phyloP scores from a whole-genome alignment of 2,329 filamentous ascomycete genomes.

The Penicillium hesseltinei region DNA sequence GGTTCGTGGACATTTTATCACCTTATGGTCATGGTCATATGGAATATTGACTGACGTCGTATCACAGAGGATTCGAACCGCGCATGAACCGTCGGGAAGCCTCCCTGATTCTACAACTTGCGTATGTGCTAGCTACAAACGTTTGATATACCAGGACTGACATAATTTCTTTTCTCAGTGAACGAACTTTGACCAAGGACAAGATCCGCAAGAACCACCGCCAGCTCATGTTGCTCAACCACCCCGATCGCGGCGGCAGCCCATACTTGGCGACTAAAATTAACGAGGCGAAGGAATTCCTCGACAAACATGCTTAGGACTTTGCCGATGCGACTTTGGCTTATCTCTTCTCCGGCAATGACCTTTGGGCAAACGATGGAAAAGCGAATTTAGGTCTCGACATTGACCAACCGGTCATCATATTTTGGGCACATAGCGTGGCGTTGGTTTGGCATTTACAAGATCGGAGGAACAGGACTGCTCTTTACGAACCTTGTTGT shows the following conservation, averaged over 20 bases:
- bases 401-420: slow-evolving; percentile 16
- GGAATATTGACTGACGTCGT: slow-evolving; percentile 4
- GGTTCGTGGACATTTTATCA: slow-evolving; percentile 40
- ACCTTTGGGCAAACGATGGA: slow-evolving; percentile 1
- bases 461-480: slow-evolving; percentile 19
- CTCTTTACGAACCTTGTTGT: slow-evolving; percentile 56
- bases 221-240: slow-evolving; percentile 94
- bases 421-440: slow-evolving; percentile 42
- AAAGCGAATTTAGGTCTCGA: slow-evolving; percentile 19
- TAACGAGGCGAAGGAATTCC: slow-evolving; percentile 94
- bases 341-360: not conserved
- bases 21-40: not conserved
- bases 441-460: slow-evolving; percentile 36
- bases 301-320: slow-evolving; percentile 67
- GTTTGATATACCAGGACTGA: not conserved
- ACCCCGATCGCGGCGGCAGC: slow-evolving; percentile 94
- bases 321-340: not conserved
- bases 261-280: slow-evolving; percentile 97
- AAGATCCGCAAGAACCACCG: slow-evolving; percentile 95
- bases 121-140: slow-evolving; percentile 54
- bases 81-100: slow-evolving; percentile 94
- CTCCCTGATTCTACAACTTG: slow-evolving; percentile 82
- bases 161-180: slow-evolving; percentile 53
- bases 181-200: slow-evolving; percentile 83
- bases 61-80: slow-evolving; percentile 75